These are phyloP conservation scores for Nephelium lappaceum DNA, from an alignment of 345 rosid genomes.

Conservation along the genomic window DNA sequence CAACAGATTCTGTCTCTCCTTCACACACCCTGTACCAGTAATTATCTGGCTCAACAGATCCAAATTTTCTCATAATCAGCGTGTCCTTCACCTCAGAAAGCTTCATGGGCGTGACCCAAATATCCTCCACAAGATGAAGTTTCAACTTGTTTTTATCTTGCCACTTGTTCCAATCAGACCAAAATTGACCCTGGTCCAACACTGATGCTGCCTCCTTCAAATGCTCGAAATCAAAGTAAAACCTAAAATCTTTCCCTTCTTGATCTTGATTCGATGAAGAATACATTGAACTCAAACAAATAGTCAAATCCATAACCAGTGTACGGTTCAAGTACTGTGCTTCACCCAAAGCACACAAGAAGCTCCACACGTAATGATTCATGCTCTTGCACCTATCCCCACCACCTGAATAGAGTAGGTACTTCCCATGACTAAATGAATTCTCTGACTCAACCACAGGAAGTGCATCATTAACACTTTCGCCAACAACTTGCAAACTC, in stretches of 20 bases:
- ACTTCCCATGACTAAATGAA: slow-evolving; percentile 63
- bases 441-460: slow-evolving; percentile 72
- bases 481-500: slow-evolving; percentile 68
- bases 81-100: slow-evolving; percentile 66
- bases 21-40: slow-evolving; percentile 98
- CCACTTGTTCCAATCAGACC: slow-evolving; percentile 85
- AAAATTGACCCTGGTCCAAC: slow-evolving; percentile 83
- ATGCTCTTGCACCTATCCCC: slow-evolving; percentile 95
- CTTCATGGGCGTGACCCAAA: slow-evolving; percentile 72
- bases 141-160: slow-evolving; percentile 53
- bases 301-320: slow-evolving; percentile 81
- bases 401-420: slow-evolving; percentile 75
- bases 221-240: slow-evolving; percentile 95
- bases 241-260: slow-evolving; percentile 95
- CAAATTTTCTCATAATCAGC: slow-evolving; percentile 91
- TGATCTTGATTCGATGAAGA: slow-evolving; percentile 73
- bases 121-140: slow-evolving; percentile 72
- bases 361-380: slow-evolving; percentile 96
- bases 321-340: slow-evolving; percentile 92
- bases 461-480: slow-evolving; percentile 74
- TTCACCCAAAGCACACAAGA: slow-evolving; percentile 94
- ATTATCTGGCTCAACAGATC: slow-evolving; percentile 86
- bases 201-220: slow-evolving; percentile 86
- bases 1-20: slow-evolving; percentile 78
- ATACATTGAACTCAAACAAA: slow-evolving; percentile 78